These are phyloP conservation scores for Rhodamnia rubescens DNA, from an alignment of 345 rosid genomes.

Conservation along the genomic window DNA sequence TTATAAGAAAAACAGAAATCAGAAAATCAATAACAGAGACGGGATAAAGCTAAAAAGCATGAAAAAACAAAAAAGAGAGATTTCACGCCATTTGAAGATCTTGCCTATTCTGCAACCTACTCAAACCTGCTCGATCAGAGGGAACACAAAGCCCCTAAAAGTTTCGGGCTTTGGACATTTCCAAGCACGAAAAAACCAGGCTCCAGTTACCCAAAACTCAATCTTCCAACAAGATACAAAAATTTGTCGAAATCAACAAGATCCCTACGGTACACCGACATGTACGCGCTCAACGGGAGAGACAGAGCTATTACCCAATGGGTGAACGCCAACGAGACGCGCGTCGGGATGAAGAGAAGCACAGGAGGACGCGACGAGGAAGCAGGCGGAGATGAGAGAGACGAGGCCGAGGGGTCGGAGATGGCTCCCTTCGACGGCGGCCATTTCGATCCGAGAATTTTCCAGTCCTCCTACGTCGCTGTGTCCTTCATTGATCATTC, in stretches of 20 bases:
- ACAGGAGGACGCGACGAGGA: background rate
- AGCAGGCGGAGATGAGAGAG: background rate
- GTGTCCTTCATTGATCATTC: background rate
- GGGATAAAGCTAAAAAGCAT: background rate
- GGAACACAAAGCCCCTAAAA: background rate
- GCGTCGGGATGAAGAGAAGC: slow-evolving; percentile 13
- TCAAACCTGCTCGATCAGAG: background rate
- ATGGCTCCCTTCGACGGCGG: background rate
- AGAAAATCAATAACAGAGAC: background rate
- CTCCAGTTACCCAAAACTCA: background rate
- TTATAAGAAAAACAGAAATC: background rate
- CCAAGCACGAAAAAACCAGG: background rate
- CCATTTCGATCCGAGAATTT: background rate
- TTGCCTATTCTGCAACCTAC: background rate
- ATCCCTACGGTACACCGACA: background rate
- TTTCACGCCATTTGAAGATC: background rate
- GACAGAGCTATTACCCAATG: slow-evolving; percentile 34
- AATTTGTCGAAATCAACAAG: background rate
- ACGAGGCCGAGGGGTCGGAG: background rate
- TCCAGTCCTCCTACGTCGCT: background rate
- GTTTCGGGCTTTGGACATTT: background rate
- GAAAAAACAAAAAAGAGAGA: background rate
- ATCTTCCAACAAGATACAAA: background rate
- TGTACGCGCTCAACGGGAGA: background rate
- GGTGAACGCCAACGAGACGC: slow-evolving; percentile 51